Conservation (phyloP, 2,329 filamentous ascomycete genomes). For the Aureobasidium sp. region DNA sequence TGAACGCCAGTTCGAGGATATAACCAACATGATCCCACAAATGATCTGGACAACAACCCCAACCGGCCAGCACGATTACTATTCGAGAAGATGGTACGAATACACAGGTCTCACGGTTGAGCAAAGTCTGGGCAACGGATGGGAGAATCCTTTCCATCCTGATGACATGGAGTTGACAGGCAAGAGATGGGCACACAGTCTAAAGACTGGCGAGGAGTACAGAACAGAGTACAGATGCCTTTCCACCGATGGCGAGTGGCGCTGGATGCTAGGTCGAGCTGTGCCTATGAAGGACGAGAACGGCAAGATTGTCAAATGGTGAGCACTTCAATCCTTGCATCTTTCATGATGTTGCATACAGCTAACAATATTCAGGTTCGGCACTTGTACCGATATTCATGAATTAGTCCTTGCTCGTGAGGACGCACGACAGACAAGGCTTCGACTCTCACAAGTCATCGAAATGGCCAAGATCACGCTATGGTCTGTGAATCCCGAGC, state of each 20-base stretch:
- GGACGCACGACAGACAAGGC: slow-evolving; percentile 57
- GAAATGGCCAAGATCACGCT: slow-evolving; percentile 69
- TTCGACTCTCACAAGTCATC: slow-evolving; percentile 66
- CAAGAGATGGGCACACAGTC: slow-evolving; percentile 54
- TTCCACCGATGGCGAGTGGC: slow-evolving; percentile 61
- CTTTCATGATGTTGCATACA: not conserved
- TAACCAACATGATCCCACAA: slow-evolving; percentile 57
- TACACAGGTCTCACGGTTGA: slow-evolving; percentile 63
- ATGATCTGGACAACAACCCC: slow-evolving; percentile 66
- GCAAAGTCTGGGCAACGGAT: slow-evolving; percentile 55
- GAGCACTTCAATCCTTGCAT: not conserved
- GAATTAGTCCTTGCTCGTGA: slow-evolving; percentile 64
- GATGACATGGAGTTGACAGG: slow-evolving; percentile 57
- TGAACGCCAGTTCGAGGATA: slow-evolving; percentile 66
- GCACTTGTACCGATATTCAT: slow-evolving; percentile 73
- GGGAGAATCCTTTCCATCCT: slow-evolving; percentile 60
- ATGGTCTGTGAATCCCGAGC: slow-evolving; percentile 61
- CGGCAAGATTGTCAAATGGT: slow-evolving; percentile 66
- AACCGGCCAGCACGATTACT: slow-evolving; percentile 64
- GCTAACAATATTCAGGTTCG: slow-evolving; percentile 41
- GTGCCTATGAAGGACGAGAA: slow-evolving; percentile 60
- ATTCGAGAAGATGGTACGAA: slow-evolving; percentile 70
- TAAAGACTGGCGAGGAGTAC: slow-evolving; percentile 63
- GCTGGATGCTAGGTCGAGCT: slow-evolving; percentile 72
- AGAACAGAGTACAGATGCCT: slow-evolving; percentile 64